These are phyloP conservation scores for Cicer cuneatum DNA, from an alignment of 306 rosid species.

Conservation along the genomic window DNA sequence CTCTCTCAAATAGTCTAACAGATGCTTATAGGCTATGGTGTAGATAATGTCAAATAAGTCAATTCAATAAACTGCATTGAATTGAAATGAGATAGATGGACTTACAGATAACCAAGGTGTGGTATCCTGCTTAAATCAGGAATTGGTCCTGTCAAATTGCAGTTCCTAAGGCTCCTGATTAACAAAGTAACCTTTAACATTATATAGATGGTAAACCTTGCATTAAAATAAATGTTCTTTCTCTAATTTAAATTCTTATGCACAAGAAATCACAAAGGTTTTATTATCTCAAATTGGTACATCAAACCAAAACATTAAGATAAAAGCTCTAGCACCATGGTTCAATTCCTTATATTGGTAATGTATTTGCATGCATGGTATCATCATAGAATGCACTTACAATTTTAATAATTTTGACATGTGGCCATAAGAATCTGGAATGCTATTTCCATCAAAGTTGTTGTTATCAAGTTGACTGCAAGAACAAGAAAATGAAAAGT, in stretches of 20 bases:
- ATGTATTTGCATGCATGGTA: conserved; percentile 36
- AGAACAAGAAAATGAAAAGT: conserved; percentile 32
- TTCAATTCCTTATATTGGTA: neutral
- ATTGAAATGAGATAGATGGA: conserved; percentile 38
- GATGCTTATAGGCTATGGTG: no score
- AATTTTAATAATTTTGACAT: conserved; percentile 67
- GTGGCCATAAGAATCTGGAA: conserved; percentile 71
- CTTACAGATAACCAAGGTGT: conserved; percentile 68
- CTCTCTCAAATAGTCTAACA: no score
- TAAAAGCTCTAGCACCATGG: neutral
- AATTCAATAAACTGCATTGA: neutral
- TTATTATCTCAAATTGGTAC: neutral
- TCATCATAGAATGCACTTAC: conserved; percentile 65
- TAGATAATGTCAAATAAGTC: no score
- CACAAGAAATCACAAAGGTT: neutral
- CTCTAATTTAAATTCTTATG: neutral
- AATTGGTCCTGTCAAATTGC: conserved; percentile 78
- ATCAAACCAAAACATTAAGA: neutral
- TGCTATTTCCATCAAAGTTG: conserved; percentile 68
- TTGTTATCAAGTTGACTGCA: conserved; percentile 94
- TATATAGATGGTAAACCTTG: conserved; percentile 14
- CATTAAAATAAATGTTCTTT: neutral
- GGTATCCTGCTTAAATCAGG: conserved; percentile 80
- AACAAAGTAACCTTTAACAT: conserved; percentile 23
- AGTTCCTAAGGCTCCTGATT: conserved; percentile 88